Evolutionary conservation across 1,284 basidiomycete species (phyloP).

Genomic region (Entoloma clypeatum): DNA sequence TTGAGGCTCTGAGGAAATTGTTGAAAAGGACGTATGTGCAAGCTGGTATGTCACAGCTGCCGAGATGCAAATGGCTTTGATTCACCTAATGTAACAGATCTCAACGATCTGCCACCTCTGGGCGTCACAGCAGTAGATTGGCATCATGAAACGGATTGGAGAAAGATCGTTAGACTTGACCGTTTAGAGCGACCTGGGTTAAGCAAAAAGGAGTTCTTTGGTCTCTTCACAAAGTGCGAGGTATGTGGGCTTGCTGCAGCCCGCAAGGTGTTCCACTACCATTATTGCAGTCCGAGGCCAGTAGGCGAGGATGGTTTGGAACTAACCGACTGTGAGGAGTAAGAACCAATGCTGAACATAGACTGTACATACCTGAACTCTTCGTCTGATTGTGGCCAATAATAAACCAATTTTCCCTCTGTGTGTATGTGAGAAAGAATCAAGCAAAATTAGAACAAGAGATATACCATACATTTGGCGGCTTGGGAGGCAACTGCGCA

Average conservation of each 20-base stretch:
- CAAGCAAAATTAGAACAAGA: too few relatives aligned
- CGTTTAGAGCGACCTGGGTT: neutral
- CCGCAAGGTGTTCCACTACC: neutral
- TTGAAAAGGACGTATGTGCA: neutral
- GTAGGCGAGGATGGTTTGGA: slow-evolving; percentile 2
- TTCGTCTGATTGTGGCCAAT: too few relatives aligned
- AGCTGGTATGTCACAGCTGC: neutral
- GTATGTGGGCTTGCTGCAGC: neutral
- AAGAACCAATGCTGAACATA: too few relatives aligned
- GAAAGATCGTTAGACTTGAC: neutral
- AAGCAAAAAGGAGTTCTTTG: neutral
- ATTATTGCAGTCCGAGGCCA: neutral
- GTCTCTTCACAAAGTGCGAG: neutral
- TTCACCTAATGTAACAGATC: neutral
- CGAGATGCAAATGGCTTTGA: neutral
- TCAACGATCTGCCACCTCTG: neutral
- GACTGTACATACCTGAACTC: too few relatives aligned
- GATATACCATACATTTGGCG: too few relatives aligned
- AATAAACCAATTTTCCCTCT: too few relatives aligned
- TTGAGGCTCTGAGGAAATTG: neutral
- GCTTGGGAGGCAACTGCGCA: too few relatives aligned
- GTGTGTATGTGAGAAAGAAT: too few relatives aligned
- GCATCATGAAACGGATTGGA: neutral
- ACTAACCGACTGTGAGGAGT: slow-evolving; percentile 1
- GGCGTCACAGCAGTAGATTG: neutral